Base-by-base conservation (phyloP, 1,284 basidiomycete genomes). In the Apiotrichum siamense region DNA sequence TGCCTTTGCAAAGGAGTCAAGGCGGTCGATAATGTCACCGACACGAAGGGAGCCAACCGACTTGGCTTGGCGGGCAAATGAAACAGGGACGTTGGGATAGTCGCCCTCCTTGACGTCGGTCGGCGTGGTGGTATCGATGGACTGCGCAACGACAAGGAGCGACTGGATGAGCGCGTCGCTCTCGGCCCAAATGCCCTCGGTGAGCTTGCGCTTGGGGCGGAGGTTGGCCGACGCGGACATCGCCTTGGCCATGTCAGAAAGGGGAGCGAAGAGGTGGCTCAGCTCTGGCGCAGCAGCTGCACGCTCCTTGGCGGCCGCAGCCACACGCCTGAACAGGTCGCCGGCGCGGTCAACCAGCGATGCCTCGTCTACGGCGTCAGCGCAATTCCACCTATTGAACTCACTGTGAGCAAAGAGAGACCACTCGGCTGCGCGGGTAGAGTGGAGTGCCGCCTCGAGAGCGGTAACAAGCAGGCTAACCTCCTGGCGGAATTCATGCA, bases 141-240 rank as follows among this genome's bases (percentile, higher is more conserved):
- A 74, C 63, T 89, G 87, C 21, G 84, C 77, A 25, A 78, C 77
- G 37, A 86, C 72, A 29, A 89, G 78, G 39, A 87, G 73, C 2
- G 76, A 67, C 59, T 85, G 81, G 62, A 91, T 80, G 54, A 87
- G 58, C 36, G 64, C 65, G 50, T 74, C 70, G 47, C 70, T 72
- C 38, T 60, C 47, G 15, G 46, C 31, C 65, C 72, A 73, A 1
- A 68, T 42, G 3, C 49, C 39, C 23, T 51, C 49, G 2, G 50
- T 37, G 1, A 60, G 44, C 27, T 26, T 27, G 23, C 50, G 25
- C 20, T 42, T 38, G 12, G 50, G 15, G 10, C 33, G 44, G 23
- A 50, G 37, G 2, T 29, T 15, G 13, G 43, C 47, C 33, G 42
- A 41, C 20, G 55, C n/a, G 11, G 23, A 13, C 43, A 59, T 52